Evolutionary conservation across 805 yeast species (phyloP), one percentile per base, ranked within the genome.

Genomic region (Candida dajiaensis): DNA sequence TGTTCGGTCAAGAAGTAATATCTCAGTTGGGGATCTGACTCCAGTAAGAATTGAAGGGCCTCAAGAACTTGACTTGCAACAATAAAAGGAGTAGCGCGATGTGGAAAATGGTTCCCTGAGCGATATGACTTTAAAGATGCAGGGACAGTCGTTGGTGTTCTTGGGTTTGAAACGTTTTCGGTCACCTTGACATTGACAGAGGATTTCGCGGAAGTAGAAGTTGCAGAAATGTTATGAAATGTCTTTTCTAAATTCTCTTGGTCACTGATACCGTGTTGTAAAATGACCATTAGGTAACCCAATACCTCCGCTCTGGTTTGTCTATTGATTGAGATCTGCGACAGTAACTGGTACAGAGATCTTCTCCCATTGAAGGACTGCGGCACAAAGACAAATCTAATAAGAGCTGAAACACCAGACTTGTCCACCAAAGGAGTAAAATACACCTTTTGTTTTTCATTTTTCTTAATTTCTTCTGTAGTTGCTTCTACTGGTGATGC

Each of bases 51-150:
- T 51, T 84, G 87, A 16, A 89, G 66, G 1, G 85, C 81, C 50
- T 87, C 95, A 40, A 90, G 71, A 4, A 83, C 75, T 57, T 89
- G 96, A 41, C 80, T 81, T 0, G 90, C 90, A 20, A 89, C 84
- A 11, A 77, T 69, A 11, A 83, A 66, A 0, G 92, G 85, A 0
- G 90, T 77, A 18, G 85, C 75, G 16, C 80, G 83, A 6, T 69
- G 57, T 2, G 94, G 92, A 42, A 61, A 58, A 4, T 49, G 55
- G 21, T 41, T 44, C 0, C 85, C 81, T 0, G 35, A 29, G 8
- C 85, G 73, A 25, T 80, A 71, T 5, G 77, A 80, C 10, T 70
- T 59, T 1, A 89, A 87, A 11, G 38, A 41, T 12, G 49, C 28
- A 16, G 55, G 53, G 7, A 54, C 16, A 12, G 47, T 50, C 1